phyloP scores from a whole-genome alignment of 768 basidiomycete species.

The Psilocybe subaeruginosa region DNA sequence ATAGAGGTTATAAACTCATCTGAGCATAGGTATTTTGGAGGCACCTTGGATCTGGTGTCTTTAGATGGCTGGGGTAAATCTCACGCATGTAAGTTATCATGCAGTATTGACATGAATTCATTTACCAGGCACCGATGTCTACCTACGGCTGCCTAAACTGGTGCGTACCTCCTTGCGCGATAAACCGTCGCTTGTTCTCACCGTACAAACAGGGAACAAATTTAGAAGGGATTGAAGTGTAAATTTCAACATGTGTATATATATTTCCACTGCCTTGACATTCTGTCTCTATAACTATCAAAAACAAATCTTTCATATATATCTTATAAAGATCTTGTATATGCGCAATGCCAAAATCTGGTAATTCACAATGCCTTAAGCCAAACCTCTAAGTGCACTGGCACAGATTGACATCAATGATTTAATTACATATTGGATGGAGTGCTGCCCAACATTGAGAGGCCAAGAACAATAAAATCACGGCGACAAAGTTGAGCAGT shows the following conservation, averaged over 20 bases:
- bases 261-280: neutral
- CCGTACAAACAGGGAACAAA: slow-evolving; percentile 68
- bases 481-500: neutral
- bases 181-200: neutral
- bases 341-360: too few species aligned
- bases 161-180: slow-evolving; percentile 41
- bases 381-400: too few species aligned
- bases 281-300: neutral
- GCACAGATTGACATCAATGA: neutral
- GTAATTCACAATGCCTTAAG: too few species aligned
- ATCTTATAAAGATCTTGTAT: too few species aligned
- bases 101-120: slow-evolving; percentile 1
- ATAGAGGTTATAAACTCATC: neutral
- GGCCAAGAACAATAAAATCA: neutral
- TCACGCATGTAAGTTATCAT: neutral
- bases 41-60: slow-evolving; percentile 76
- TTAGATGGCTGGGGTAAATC: slow-evolving; percentile 79
- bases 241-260: neutral
- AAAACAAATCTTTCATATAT: neutral
- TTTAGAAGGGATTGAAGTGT: slow-evolving; percentile 83
- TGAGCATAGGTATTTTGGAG: slow-evolving; percentile 73
- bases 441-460: too few species aligned
- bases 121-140: slow-evolving; percentile 80
- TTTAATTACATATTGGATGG: too few species aligned
- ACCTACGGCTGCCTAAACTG: slow-evolving; percentile 78